Evolutionary conservation across 2,329 filamentous ascomycete species (phyloP).

Genomic region (Whalleya microplaca): DNA sequence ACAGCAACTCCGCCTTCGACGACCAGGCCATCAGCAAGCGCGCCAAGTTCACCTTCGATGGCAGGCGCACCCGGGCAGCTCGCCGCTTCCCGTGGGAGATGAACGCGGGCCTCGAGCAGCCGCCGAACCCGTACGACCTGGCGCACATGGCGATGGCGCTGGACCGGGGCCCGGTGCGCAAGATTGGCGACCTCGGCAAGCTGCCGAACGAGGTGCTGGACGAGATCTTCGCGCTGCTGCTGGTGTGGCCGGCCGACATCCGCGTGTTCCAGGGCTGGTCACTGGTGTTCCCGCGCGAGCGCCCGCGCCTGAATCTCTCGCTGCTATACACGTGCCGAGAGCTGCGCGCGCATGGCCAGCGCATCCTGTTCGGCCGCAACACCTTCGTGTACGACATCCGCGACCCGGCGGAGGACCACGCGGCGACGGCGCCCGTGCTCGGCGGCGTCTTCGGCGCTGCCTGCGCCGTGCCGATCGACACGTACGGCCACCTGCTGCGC

Average conservation of each 20-base stretch:
- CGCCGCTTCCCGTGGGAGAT: constrained; percentile 10
- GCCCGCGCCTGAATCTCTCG: constrained; percentile 36
- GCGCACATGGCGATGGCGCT: not conserved
- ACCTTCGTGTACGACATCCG: constrained; percentile 51
- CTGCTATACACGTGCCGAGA: constrained; percentile 44
- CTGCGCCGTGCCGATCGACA: constrained; percentile 38
- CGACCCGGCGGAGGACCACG: constrained; percentile 34
- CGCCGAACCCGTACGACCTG: constrained; percentile 5
- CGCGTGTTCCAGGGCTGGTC: constrained; percentile 40
- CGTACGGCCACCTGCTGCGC: constrained; percentile 46
- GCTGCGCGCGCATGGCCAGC: constrained; percentile 43
- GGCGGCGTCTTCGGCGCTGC: constrained; percentile 35
- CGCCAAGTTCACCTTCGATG: not conserved
- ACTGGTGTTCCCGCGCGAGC: constrained; percentile 30
- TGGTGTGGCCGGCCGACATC: constrained; percentile 37
- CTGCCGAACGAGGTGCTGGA: constrained; percentile 39
- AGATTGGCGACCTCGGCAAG: constrained; percentile 15
- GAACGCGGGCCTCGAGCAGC: constrained; percentile 17
- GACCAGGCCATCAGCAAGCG: constrained; percentile 16
- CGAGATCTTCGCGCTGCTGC: constrained; percentile 38
- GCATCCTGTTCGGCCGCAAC: constrained; percentile 53
- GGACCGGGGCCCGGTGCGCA: not conserved
- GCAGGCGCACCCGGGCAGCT: not conserved
- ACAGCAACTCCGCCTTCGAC: constrained; percentile 19
- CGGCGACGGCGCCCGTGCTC: constrained; percentile 12